Conservation (phyloP, 306 rosid genomes). For the Chamaecrista fasciculata region DNA sequence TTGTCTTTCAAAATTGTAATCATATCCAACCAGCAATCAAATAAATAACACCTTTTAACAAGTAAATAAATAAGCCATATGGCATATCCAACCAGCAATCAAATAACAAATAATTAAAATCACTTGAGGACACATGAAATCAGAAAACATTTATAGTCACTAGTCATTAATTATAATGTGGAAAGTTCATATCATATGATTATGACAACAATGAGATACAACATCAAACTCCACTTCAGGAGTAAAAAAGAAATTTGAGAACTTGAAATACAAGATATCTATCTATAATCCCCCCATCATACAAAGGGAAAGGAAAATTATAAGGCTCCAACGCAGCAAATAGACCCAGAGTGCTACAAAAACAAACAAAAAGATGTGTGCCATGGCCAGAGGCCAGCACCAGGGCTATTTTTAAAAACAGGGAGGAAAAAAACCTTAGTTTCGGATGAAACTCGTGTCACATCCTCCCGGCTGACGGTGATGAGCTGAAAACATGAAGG, state of each 20-base stretch:
- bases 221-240: slow-evolving; percentile 39
- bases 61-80: too few relatives aligned
- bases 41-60: too few relatives aligned
- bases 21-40: too few relatives aligned
- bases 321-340: slow-evolving; percentile 40
- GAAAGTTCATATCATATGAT: background rate
- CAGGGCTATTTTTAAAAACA: slow-evolving; percentile 39
- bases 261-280: slow-evolving; percentile 4
- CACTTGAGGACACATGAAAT: too few relatives aligned
- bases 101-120: too few relatives aligned
- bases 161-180: too few relatives aligned
- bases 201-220: slow-evolving; percentile 26
- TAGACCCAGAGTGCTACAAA: slow-evolving; percentile 54
- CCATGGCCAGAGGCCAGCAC: slow-evolving; percentile 40
- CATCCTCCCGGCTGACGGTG: slow-evolving; percentile 46
- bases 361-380: slow-evolving; percentile 36
- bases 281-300: slow-evolving; percentile 24
- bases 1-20: too few relatives aligned
- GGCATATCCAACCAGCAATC: background rate
- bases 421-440: slow-evolving; percentile 57
- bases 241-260: slow-evolving; percentile 34
- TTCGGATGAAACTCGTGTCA: slow-evolving; percentile 37
- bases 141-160: too few relatives aligned
- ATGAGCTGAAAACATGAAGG: slow-evolving; percentile 37
- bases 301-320: slow-evolving; percentile 39